Conservation (phyloP, 768 basidiomycete genomes). For the Agrocybe chaxingu region DNA sequence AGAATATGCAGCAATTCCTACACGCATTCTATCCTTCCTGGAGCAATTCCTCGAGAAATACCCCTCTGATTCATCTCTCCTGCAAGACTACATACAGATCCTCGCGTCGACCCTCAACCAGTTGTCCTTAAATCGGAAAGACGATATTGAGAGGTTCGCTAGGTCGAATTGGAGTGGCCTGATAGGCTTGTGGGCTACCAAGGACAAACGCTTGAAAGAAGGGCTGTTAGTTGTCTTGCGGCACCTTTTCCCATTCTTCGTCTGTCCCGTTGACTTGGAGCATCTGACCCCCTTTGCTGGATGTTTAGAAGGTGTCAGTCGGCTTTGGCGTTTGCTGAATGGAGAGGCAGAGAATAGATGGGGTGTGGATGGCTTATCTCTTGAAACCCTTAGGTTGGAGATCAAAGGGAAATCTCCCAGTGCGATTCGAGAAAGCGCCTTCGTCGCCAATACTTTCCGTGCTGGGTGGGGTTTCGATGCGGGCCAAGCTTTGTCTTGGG, state of each 20-base stretch:
- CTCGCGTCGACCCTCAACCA: conserved; percentile 70
- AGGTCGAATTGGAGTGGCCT: conserved; percentile 59
- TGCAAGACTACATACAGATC: conserved; percentile 69
- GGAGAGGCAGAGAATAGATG: conserved; percentile 63
- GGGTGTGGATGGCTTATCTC: conserved; percentile 61
- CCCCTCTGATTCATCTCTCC: conserved; percentile 72
- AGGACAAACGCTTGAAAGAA: conserved; percentile 75
- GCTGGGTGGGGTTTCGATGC: conserved; percentile 71
- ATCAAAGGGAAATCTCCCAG: conserved; percentile 19
- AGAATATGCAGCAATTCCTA: conserved; percentile 36
- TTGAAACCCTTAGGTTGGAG: conserved; percentile 65
- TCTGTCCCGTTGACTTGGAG: conserved; percentile 17
- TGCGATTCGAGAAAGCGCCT: conserved; percentile 33
- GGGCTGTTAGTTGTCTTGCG: conserved; percentile 72
- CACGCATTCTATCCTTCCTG: conserved; percentile 49
- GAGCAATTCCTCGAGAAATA: conserved; percentile 61
- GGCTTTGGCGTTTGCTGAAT: conserved; percentile 53
- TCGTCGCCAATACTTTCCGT: conserved; percentile 63
- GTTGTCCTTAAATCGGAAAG: conserved; percentile 71
- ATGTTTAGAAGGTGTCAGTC: conserved; percentile 45
- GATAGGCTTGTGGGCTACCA: conserved; percentile 74
- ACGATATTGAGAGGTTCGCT: conserved; percentile 59
- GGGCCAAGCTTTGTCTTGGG: conserved; percentile 75
- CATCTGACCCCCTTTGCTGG: conserved; percentile 25
- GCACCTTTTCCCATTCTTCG: conserved; percentile 69